These are phyloP conservation scores for Sphagnum contortum DNA, from an alignment of 225 moss, liverwort and hornwort genomes.

Conservation along the genomic window DNA sequence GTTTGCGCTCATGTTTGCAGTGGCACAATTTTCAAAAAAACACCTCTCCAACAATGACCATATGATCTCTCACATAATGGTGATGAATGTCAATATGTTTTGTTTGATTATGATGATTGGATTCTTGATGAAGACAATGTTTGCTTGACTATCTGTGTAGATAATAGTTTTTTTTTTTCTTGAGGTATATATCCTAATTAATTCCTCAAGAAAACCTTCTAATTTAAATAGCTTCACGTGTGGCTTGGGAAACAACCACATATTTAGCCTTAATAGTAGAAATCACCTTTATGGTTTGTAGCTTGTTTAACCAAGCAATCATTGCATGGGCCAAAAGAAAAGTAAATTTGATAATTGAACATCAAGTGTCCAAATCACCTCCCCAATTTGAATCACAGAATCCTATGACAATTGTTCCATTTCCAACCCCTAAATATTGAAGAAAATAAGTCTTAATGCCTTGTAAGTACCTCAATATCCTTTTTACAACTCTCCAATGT, in stretches of 20 bases:
- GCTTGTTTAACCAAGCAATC: neutral
- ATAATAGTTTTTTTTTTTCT: neutral
- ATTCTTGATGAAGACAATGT: no score
- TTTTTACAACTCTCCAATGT: no score
- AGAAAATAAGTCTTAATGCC: no score
- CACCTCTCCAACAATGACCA: neutral
- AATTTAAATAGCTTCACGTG: conserved; percentile 1
- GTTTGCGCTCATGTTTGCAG: neutral
- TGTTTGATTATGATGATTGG: neutral
- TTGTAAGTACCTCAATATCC: no score
- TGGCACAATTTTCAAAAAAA: neutral
- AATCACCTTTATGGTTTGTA: neutral
- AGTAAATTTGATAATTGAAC: neutral
- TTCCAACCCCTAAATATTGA: neutral
- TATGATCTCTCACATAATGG: neutral
- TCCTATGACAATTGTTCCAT: neutral
- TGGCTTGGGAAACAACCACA: neutral
- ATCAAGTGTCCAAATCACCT: neutral
- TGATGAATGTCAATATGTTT: neutral
- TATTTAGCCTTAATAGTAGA: neutral
- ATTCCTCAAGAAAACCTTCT: neutral
- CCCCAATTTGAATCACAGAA: neutral
- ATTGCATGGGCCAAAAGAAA: neutral
- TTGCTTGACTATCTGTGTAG: neutral
- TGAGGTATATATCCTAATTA: neutral